phyloP scores from a whole-genome alignment of 2,329 filamentous ascomycete genomes.

The Fusarium verticillioides region DNA sequence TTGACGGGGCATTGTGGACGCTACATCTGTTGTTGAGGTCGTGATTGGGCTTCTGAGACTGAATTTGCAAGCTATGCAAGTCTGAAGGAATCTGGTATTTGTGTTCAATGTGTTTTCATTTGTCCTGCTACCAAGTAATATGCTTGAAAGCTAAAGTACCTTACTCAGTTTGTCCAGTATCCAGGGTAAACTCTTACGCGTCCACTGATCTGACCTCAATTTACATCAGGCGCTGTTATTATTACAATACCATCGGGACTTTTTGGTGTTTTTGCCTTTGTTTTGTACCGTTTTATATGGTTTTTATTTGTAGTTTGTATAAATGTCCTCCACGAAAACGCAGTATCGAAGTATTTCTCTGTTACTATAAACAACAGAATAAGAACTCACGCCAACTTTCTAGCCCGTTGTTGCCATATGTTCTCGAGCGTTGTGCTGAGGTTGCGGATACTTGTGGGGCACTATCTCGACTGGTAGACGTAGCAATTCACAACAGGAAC shows the following conservation, averaged over 20 bases:
- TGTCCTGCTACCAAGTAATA: neutral
- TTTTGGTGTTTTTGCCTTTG: neutral
- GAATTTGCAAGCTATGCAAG: constrained; percentile 12
- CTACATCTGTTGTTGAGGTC: constrained; percentile 12
- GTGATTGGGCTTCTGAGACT: constrained; percentile 15
- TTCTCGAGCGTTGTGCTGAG: constrained; percentile 1
- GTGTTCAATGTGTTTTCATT: constrained; percentile 5
- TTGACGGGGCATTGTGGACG: constrained; percentile 26
- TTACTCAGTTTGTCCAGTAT: neutral
- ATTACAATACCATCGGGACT: neutral
- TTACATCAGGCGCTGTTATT: neutral
- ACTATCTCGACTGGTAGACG: neutral
- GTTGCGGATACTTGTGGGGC: constrained; percentile 16
- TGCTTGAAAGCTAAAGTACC: neutral
- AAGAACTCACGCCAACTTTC: constrained; percentile 3
- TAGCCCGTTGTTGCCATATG: neutral
- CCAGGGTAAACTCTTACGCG: constrained; percentile 16
- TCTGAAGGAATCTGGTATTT: constrained; percentile 5
- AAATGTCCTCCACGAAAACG: neutral
- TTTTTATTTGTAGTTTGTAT: neutral
- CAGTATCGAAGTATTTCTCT: neutral
- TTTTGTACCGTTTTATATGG: neutral
- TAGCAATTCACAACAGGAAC: neutral
- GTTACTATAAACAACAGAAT: constrained; percentile 1
- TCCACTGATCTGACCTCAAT: neutral